These are phyloP conservation scores for Atractiella rhizophila DNA, from an alignment of 768 basidiomycete genomes.

Conservation along the genomic window DNA sequence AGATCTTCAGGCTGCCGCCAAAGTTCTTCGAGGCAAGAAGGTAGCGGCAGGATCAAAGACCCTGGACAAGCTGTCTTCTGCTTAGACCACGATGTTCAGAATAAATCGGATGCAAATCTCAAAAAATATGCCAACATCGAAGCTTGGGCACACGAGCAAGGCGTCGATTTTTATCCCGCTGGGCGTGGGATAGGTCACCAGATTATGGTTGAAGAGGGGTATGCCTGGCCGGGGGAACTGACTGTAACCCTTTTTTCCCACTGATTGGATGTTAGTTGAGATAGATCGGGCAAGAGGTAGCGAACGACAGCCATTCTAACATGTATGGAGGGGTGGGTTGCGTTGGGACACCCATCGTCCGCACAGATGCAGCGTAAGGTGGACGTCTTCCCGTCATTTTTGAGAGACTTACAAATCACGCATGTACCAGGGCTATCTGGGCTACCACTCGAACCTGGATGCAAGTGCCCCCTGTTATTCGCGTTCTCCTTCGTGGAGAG, in stretches of 20 bases:
- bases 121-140: conserved; percentile 81
- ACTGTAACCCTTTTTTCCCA: conserved; percentile 93
- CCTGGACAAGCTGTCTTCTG: conserved; percentile 77
- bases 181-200: conserved; percentile 96
- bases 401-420: conserved; percentile 45
- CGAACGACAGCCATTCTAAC: conserved; percentile 28
- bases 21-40: conserved; percentile 45
- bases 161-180: conserved; percentile 85
- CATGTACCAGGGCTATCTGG: no score
- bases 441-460: conserved; percentile 98
- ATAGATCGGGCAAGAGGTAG: conserved; percentile 1
- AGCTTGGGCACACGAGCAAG: conserved; percentile 56
- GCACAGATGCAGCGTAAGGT: conserved; percentile 31
- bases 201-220: conserved; percentile 89
- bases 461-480: conserved; percentile 93
- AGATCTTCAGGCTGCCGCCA: conserved; percentile 74
- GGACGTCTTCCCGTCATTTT: conserved; percentile 8
- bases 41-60: conserved; percentile 49
- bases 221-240: conserved; percentile 82
- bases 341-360: conserved; percentile 87
- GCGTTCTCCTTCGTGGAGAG: conserved; percentile 62
- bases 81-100: conserved; percentile 94
- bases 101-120: conserved; percentile 64
- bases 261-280: no score
- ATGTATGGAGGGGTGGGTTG: conserved; percentile 98